A percentile compares a stretch with the other conserved stretches of the same genome.
phyloP scores from a whole-genome alignment of 1,139 yeast species.

The Spathaspora sp. region DNA sequence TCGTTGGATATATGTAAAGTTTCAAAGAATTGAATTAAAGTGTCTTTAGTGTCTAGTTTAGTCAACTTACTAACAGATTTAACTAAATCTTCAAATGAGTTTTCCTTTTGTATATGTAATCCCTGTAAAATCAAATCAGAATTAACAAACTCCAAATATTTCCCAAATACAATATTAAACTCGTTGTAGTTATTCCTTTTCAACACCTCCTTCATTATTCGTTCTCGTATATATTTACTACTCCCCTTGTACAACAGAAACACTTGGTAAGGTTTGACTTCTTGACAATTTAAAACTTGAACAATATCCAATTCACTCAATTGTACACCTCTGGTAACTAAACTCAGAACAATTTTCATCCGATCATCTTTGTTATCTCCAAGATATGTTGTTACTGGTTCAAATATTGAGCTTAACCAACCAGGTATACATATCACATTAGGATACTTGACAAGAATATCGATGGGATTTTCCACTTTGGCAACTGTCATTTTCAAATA shows the following conservation, averaged over 20 bases:
- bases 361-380: neutral
- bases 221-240: constrained; percentile 1
- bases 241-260: constrained; percentile 2
- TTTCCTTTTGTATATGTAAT: neutral
- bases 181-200: neutral
- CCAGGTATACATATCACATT: constrained; percentile 8
- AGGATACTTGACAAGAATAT: constrained; percentile 5
- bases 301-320: constrained; percentile 3
- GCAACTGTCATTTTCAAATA: constrained; percentile 6
- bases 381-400: constrained; percentile 1
- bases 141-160: neutral
- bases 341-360: neutral
- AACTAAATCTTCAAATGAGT: constrained; percentile 2
- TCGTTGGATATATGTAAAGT: neutral
- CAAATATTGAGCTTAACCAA: constrained; percentile 10
- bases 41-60: neutral
- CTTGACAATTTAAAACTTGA: constrained; percentile 2
- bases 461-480: neutral
- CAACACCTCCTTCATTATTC: neutral
- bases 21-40: neutral
- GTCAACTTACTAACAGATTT: neutral
- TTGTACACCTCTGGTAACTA: neutral
- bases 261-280: neutral
- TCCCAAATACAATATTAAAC: neutral
- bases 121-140: neutral